Percentiles rank a stretch among this genome's conserved stretches.
phyloP scores from a whole-genome alignment of 1,284 basidiomycete genomes.

The Wolfiporia cocos region DNA sequence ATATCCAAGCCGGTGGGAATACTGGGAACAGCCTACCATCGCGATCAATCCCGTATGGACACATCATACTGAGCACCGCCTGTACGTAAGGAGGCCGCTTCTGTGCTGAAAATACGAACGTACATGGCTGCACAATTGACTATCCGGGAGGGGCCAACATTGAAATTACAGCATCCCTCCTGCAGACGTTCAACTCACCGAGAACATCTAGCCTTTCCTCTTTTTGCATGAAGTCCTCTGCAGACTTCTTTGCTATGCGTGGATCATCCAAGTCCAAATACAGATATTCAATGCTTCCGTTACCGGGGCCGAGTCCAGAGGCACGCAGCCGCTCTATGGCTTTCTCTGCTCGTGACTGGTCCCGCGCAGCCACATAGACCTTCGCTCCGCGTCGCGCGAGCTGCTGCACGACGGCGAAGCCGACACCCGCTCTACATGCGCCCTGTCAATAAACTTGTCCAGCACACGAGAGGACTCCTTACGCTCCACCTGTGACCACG shows the following conservation, averaged over 20 bases:
- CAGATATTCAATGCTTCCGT: constrained; percentile 38
- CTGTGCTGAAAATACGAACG: constrained; percentile 13
- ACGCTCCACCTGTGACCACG: constrained; percentile 36
- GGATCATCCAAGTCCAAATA: constrained; percentile 41
- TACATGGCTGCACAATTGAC: constrained; percentile 50
- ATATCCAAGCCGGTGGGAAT: no score
- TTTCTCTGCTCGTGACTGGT: constrained; percentile 30
- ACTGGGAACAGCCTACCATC: constrained; percentile 25
- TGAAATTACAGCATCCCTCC: not conserved
- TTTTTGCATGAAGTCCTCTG: constrained; percentile 37
- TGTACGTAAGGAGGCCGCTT: not conserved
- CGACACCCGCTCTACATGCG: constrained; percentile 29
- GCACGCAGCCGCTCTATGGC: constrained; percentile 34
- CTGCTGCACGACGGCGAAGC: constrained; percentile 31
- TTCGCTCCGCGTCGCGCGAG: constrained; percentile 36
- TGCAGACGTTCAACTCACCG: constrained; percentile 23
- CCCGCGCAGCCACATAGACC: constrained; percentile 37
- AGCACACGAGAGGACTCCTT: constrained; percentile 7
- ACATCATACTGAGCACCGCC: constrained; percentile 16
- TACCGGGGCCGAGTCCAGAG: constrained; percentile 25
- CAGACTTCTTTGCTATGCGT: constrained; percentile 34
- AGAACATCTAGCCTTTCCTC: constrained; percentile 47
- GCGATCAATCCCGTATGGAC: constrained; percentile 23
- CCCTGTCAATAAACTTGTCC: constrained; percentile 16
- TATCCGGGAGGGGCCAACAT: constrained; percentile 14